Base-by-base conservation (phyloP, 2,329 filamentous ascomycete species). In the Colletotrichum noveboracense region DNA sequence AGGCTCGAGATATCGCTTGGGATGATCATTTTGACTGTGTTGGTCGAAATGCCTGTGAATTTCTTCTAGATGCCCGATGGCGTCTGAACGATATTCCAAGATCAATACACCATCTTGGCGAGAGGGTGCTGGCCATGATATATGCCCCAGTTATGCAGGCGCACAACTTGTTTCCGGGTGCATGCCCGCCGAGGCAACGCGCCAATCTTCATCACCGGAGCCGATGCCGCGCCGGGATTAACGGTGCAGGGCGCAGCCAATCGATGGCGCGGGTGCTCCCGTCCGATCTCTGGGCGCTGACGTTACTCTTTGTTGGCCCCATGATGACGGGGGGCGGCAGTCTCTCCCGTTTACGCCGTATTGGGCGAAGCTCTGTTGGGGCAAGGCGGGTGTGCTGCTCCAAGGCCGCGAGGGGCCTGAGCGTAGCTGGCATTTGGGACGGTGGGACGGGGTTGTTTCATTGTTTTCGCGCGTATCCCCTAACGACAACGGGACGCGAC, bases 401-500 rank as follows among this genome's bases (percentile, higher is more conserved):
- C 30, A 32, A 61, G 16, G 18, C 43, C 61, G 16, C 61, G 16
- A 48, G 30, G 36, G 72, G 69, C 70, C 61, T 71, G 61, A 71
- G 72, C 68, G 72, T 66, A 12, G 34, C 28, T 60, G 34, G 73
- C 73, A 75, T 66, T 61, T 72, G 66, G 38, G 60, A 75, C 48
- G 72, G 62, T 28, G 69, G 62, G 56, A 67, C 55, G 56, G 30
- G 24, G 12, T 52, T 60, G 73, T 75, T 75, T 75, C 69, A 75
- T 26, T 26, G 64, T 12, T 30, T 7, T 18, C 52, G 21, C 16
- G 24, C 28, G 65, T 52, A 60, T 38, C 34, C 28, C 34, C 60
- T 38, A 26, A 60, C 43, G 43, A 48, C n/a, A 3, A 43, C 21
- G 24, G 66, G 66, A 43, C 32, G 66, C 66, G 28, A 55, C 65